These are phyloP conservation scores for Fusarium tanahbumbuense DNA, from an alignment of 2,329 filamentous ascomycete species.

Conservation along the genomic window DNA sequence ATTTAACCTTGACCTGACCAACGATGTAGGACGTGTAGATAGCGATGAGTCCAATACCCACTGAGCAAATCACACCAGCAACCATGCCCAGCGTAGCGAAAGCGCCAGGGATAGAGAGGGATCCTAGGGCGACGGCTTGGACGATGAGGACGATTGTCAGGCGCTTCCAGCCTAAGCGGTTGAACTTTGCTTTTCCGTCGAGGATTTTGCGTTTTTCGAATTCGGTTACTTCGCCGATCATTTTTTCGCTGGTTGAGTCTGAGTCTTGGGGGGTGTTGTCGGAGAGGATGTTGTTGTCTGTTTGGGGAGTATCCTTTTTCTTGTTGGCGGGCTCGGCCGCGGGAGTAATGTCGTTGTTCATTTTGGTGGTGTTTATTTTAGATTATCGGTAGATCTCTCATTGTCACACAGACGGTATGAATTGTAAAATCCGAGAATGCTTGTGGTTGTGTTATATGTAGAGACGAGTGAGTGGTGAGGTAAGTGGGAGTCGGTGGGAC, in stretches of 20 bases:
- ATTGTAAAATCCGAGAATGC: not conserved
- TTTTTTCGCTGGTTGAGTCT: constrained; percentile 39
- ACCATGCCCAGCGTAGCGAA: constrained; percentile 47
- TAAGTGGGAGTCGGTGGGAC: not conserved
- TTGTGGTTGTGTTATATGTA: no score
- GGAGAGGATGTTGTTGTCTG: constrained; percentile 28
- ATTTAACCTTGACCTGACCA: constrained; percentile 56
- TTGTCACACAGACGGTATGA: constrained; percentile 37
- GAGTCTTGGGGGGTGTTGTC: constrained; percentile 7
- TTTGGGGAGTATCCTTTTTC: constrained; percentile 18
- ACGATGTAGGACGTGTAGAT: constrained; percentile 57
- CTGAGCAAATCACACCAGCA: constrained; percentile 52
- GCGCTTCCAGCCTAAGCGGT: constrained; percentile 43
- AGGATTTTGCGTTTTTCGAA: constrained; percentile 43
- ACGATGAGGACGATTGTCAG: constrained; percentile 45
- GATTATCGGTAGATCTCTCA: constrained; percentile 28
- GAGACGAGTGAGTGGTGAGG: not conserved
- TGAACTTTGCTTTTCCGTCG: constrained; percentile 41
- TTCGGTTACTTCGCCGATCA: constrained; percentile 42
- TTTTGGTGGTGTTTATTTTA: constrained; percentile 10
- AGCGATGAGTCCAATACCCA: constrained; percentile 53
- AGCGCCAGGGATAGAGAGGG: constrained; percentile 41
- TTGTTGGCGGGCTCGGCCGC: constrained; percentile 32
- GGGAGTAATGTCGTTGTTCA: constrained; percentile 32
- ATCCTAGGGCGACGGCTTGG: constrained; percentile 41